Evolutionary conservation across 1,139 yeast species (phyloP).

Genomic region (Yamadazyma kanchanaburiensis): DNA sequence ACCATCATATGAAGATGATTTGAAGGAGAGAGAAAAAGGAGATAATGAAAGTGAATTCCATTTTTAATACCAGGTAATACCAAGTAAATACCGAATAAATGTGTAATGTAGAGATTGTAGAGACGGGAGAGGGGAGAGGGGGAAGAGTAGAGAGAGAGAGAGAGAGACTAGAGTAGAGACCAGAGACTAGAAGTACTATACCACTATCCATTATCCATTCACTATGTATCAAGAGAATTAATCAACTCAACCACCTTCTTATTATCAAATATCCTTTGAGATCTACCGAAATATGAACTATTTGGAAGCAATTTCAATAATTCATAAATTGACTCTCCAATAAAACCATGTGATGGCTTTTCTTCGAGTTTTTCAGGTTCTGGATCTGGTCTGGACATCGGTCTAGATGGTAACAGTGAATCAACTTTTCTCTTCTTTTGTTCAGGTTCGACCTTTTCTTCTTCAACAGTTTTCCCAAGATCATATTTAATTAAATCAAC

Average conservation of each 20-base stretch:
- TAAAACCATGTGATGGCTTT: constrained; percentile 24
- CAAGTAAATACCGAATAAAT: too few species aligned
- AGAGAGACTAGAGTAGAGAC: too few species aligned
- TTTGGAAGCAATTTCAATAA: constrained; percentile 53
- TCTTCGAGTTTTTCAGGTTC: constrained; percentile 7
- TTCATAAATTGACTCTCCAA: constrained; percentile 52
- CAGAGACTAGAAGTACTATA: too few species aligned
- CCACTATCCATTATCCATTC: too few species aligned
- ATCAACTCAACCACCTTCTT: constrained; percentile 41
- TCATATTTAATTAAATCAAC: constrained; percentile 48
- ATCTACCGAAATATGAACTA: constrained; percentile 43
- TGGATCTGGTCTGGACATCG: constrained; percentile 6
- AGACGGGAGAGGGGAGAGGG: too few species aligned
- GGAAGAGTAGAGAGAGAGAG: too few species aligned
- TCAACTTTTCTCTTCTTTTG: constrained; percentile 19
- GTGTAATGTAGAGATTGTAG: too few species aligned
- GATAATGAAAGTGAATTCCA: constrained; percentile 19
- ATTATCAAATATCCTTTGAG: constrained; percentile 37
- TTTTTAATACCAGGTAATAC: too few species aligned
- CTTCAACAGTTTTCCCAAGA: constrained; percentile 24
- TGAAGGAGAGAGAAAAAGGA: constrained; percentile 5
- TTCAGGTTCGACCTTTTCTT: constrained; percentile 16
- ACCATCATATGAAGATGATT: constrained; percentile 15
- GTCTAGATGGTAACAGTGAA: constrained; percentile 11
- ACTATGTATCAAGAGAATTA: constrained; percentile 17